Evolutionary conservation across 495 filamentous ascomycete species (phyloP).

Genomic region (Talaromyces liani): DNA sequence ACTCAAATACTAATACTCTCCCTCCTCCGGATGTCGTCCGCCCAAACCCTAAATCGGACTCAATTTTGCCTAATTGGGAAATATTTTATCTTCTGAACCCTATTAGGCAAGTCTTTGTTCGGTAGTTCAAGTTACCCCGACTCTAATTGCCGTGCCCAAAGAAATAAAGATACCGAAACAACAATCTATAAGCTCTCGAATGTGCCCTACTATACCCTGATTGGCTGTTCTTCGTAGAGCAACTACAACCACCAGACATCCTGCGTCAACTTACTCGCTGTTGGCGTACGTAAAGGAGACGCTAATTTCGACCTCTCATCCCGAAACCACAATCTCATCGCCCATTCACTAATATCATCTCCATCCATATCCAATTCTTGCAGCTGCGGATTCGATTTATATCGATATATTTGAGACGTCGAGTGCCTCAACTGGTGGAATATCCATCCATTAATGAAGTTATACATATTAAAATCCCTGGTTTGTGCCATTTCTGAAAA

Average conservation of each 20-base stretch:
- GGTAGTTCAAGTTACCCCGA: neutral
- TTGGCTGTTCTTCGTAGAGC: neutral
- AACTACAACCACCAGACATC: neutral
- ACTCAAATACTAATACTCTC: too few relatives aligned
- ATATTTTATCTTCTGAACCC: neutral
- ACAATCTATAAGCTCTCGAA: neutral
- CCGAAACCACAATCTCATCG: constrained; percentile 18
- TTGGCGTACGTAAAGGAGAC: neutral
- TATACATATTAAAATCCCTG: constrained; percentile 7
- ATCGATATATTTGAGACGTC: constrained; percentile 17
- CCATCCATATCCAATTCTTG: constrained; percentile 17
- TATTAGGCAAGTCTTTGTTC: neutral
- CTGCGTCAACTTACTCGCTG: neutral
- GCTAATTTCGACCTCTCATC: constrained; percentile 10
- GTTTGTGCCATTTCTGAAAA: constrained; percentile 12
- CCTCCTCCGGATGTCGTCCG: too few relatives aligned
- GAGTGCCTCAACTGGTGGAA: constrained; percentile 25
- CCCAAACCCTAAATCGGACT: neutral
- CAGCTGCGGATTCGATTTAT: constrained; percentile 18
- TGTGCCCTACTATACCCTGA: neutral
- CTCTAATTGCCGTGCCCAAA: neutral
- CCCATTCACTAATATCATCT: constrained; percentile 19
- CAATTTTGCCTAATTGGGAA: neutral
- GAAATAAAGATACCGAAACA: neutral
- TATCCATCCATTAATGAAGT: constrained; percentile 26